A percentile compares a stretch with the other conserved stretches of the same genome.
phyloP scores from a whole-genome alignment of 495 filamentous ascomycete genomes.

The Penicillium malachiteum region DNA sequence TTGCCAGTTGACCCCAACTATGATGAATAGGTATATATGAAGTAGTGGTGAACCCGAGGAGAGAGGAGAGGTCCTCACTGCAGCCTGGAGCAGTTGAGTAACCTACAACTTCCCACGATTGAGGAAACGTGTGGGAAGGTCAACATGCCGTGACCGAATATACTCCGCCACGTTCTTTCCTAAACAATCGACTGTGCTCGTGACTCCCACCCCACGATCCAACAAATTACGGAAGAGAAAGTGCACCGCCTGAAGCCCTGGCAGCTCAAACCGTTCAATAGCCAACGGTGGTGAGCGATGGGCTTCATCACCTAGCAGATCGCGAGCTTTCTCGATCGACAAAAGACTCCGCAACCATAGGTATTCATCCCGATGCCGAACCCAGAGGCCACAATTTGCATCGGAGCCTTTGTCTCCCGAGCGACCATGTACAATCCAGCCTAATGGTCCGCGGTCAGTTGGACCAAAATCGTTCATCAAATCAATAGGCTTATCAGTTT shows the following conservation, averaged over 20 bases:
- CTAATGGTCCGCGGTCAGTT: constrained; percentile 41
- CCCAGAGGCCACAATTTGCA: constrained; percentile 55
- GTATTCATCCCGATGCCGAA: constrained; percentile 48
- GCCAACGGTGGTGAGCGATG: constrained; percentile 36
- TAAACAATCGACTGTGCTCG: constrained; percentile 50
- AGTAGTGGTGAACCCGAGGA: too few species aligned
- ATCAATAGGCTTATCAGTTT: constrained; percentile 12
- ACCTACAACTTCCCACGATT: constrained; percentile 35
- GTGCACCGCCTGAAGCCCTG: constrained; percentile 45
- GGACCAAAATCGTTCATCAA: constrained; percentile 36
- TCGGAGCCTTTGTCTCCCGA: constrained; percentile 56
- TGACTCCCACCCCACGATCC: constrained; percentile 53
- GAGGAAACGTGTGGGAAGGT: constrained; percentile 45
- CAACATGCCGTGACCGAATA: constrained; percentile 47
- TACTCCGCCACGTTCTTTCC: constrained; percentile 60
- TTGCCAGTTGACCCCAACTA: too few species aligned
- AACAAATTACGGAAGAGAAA: constrained; percentile 56
- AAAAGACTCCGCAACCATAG: constrained; percentile 51
- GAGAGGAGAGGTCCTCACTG: too few species aligned
- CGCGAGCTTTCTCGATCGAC: constrained; percentile 33
- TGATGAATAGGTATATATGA: too few species aligned
- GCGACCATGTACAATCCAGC: constrained; percentile 48
- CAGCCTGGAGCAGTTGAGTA: neutral
- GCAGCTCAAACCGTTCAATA: constrained; percentile 53
- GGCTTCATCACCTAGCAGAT: constrained; percentile 43